A percentile compares a stretch with the other conserved stretches of the same genome.
These are phyloP conservation scores for Aspergillus homomorphus DNA, from an alignment of 495 filamentous ascomycete genomes.

Conservation along the genomic window DNA sequence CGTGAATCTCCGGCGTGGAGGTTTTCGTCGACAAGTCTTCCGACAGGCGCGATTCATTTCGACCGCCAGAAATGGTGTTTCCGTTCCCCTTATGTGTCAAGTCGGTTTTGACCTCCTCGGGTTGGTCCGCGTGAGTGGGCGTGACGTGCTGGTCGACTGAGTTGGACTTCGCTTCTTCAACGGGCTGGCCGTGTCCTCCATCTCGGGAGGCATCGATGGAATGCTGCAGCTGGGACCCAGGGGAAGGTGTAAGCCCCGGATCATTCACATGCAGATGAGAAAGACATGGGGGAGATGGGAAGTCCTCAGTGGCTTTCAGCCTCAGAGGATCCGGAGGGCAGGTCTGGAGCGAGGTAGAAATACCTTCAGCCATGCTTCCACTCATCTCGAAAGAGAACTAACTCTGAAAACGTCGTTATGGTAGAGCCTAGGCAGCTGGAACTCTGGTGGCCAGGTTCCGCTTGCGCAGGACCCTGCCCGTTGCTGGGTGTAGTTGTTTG, in stretches of 20 bases:
- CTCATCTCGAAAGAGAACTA: slow-evolving; percentile 27
- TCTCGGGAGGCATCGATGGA: slow-evolving; percentile 10
- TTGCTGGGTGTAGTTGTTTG: neutral
- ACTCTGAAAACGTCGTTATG: neutral
- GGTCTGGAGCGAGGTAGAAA: slow-evolving; percentile 35
- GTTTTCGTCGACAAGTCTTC: neutral
- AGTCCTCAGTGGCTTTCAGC: slow-evolving; percentile 16
- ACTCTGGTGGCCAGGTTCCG: neutral
- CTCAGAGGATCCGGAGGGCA: slow-evolving; percentile 22
- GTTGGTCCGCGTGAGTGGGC: neutral
- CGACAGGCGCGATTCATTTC: neutral
- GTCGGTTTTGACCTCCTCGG: neutral
- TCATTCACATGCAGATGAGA: slow-evolving; percentile 29
- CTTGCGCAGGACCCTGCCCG: too few species aligned
- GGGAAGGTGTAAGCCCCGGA: slow-evolving; percentile 47
- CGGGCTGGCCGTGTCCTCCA: slow-evolving; percentile 11
- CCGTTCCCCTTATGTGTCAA: neutral
- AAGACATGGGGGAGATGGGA: slow-evolving; percentile 15
- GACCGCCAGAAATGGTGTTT: neutral
- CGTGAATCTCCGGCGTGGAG: neutral
- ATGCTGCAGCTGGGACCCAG: slow-evolving; percentile 34
- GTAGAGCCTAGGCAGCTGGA: neutral
- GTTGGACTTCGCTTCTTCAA: neutral
- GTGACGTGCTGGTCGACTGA: neutral
- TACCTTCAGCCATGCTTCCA: slow-evolving; percentile 38